Conservation (phyloP, 768 basidiomycete species). For the Pisolithus marmoratus region DNA sequence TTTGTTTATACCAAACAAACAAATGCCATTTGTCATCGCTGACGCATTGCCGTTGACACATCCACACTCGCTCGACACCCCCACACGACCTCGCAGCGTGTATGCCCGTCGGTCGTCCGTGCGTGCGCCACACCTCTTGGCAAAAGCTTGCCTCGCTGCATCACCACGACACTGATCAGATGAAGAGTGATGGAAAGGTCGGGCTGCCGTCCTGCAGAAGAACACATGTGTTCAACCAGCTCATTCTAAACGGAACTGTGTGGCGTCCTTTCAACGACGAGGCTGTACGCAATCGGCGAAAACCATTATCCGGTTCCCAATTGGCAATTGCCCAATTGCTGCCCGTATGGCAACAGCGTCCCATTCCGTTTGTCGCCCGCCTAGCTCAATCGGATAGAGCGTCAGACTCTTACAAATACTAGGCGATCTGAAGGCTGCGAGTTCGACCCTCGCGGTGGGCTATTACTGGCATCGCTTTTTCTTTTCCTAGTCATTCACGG, state of each 20-base stretch:
- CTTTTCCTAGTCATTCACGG: background rate
- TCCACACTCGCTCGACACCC: too few species aligned
- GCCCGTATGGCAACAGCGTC: too few species aligned
- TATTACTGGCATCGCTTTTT: slow-evolving; percentile 36
- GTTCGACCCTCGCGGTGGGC: slow-evolving; percentile 63
- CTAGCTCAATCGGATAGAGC: slow-evolving; percentile 68
- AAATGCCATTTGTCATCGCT: slow-evolving; percentile 29
- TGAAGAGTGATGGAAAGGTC: background rate
- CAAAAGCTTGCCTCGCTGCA: background rate
- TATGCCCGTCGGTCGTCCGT: background rate
- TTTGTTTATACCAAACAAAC: slow-evolving; percentile 5
- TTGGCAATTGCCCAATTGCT: too few species aligned
- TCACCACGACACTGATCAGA: background rate
- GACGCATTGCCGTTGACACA: too few species aligned
- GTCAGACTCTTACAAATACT: slow-evolving; percentile 54
- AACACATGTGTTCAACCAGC: too few species aligned
- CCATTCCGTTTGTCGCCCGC: slow-evolving; percentile 32
- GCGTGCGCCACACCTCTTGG: background rate
- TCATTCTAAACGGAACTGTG: too few species aligned
- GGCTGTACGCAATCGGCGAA: too few species aligned
- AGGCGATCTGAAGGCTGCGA: slow-evolving; percentile 56
- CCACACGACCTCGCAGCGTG: too few species aligned
- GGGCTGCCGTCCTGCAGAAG: background rate
- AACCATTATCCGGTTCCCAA: background rate
- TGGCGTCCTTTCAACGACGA: too few species aligned